Base-by-base conservation (phyloP, 352 stramenopile genomes). In the Phytophthora cryptogea region DNA sequence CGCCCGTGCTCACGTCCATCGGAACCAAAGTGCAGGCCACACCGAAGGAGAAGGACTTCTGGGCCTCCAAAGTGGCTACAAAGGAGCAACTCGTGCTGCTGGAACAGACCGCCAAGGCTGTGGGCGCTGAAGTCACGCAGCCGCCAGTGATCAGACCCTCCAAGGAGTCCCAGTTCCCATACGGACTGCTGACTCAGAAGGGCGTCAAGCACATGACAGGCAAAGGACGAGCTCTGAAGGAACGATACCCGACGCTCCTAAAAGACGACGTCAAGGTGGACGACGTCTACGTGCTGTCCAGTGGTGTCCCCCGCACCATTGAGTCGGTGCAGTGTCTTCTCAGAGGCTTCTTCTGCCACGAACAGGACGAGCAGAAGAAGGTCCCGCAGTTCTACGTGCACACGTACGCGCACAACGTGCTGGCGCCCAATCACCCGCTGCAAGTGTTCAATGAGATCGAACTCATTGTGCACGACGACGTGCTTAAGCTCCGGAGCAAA, bases 251-350 rank as follows among this genome's bases (percentile, higher is more conserved):
- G 20, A 37, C 66, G 26, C 60, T 90, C 16, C 8, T 93, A 37
- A 23, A 27, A 37, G 23, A 48, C 50, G 32, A 77, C 39, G 56
- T 69, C 16, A 70, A 73, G 45, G 6, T 26, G 9, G 66, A 88
- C 20, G 54, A 80, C 63, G 66, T 94, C n/a, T 88, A 85, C 58
- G 79, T 94, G 49, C 72, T 91, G 30, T 92, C 85, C 36, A 92
- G 80, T 49, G 88, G 79, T 58, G 74, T 92, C 1, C 80, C 82
- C 5, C 80, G 85, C 51, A 89, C 77, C 30, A 83, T 94, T 32
- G 72, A 90, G 63, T 94, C 85, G 14, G 82, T 88, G 37, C 85
- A 94, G 67, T 86, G 72, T 42, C 68, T 94, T 6, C 63, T 94
- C 2, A 49, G 78, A 53, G 85, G 85, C 7, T 88, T 92, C 66